phyloP scores from a whole-genome alignment of 257 asterid genomes.

The Orobanche coerulescens region DNA sequence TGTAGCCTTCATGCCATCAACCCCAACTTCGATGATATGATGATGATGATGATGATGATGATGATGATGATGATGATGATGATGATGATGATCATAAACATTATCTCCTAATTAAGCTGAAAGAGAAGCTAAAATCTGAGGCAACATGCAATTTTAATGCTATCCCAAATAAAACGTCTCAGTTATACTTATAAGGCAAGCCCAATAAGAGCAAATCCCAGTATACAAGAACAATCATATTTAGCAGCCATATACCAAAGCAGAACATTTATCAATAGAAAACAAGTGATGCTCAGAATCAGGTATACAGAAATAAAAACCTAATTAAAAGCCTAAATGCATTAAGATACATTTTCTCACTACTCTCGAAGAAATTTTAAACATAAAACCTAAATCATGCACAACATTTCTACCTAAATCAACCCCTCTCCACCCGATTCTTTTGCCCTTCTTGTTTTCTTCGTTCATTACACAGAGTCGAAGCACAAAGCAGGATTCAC shows the following conservation, averaged over 20 bases:
- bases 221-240: background rate
- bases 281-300: background rate
- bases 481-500: background rate
- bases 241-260: background rate
- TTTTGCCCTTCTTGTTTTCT: background rate
- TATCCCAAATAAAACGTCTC: background rate
- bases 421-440: background rate
- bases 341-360: background rate
- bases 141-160: background rate
- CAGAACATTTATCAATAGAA: background rate
- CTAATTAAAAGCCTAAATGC: background rate
- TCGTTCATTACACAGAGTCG: background rate
- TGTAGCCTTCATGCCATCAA: too few relatives aligned
- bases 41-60: too few relatives aligned
- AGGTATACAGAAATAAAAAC: background rate
- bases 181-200: background rate
- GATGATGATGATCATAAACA: background rate
- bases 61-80: too few relatives aligned
- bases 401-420: conserved; percentile 8
- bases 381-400: background rate
- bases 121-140: conserved; percentile 12
- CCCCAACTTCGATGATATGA: too few relatives aligned
- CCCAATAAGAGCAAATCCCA: background rate
- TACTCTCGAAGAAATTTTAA: background rate
- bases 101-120: background rate